phyloP scores from a whole-genome alignment of 768 basidiomycete genomes.

The Termitomyces sp. region DNA sequence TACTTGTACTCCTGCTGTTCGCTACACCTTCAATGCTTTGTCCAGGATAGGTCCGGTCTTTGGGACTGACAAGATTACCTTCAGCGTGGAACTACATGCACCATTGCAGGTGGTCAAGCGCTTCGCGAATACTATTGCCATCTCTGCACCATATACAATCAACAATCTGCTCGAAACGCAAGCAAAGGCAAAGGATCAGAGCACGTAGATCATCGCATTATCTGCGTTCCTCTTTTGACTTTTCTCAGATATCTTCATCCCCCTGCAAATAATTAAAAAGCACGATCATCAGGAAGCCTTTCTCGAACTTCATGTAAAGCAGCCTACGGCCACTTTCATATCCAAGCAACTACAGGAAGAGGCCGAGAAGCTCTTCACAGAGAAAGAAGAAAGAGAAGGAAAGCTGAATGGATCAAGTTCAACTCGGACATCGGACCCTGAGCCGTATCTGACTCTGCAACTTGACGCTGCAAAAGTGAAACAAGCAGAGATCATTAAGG shows the following conservation, averaged over 20 bases:
- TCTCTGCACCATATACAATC: conserved; percentile 11
- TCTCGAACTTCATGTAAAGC: background rate
- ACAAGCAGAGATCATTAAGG: background rate
- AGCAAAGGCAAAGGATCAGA: conserved; percentile 4
- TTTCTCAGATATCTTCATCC: background rate
- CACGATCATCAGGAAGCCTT: background rate
- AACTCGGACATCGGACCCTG: background rate
- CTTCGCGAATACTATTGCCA: conserved; percentile 6
- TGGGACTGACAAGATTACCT: conserved; percentile 10
- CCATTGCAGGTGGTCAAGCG: background rate
- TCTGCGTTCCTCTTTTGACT: background rate
- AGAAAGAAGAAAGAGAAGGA: background rate
- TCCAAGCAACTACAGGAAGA: background rate
- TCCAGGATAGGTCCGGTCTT: conserved; percentile 13
- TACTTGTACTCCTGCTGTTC: too few species aligned
- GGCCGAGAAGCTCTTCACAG: background rate
- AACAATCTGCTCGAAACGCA: conserved; percentile 9
- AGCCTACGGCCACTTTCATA: background rate
- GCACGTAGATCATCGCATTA: background rate
- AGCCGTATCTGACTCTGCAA: background rate
- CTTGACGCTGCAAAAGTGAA: background rate
- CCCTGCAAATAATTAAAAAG: background rate
- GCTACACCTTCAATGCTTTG: background rate
- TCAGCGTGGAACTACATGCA: conserved; percentile 6
- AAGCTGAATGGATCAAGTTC: background rate